Percentiles rank a stretch among this genome's conserved stretches.
phyloP scores from a whole-genome alignment of 1,139 yeast species.

The Martiniozyma asiatica region DNA sequence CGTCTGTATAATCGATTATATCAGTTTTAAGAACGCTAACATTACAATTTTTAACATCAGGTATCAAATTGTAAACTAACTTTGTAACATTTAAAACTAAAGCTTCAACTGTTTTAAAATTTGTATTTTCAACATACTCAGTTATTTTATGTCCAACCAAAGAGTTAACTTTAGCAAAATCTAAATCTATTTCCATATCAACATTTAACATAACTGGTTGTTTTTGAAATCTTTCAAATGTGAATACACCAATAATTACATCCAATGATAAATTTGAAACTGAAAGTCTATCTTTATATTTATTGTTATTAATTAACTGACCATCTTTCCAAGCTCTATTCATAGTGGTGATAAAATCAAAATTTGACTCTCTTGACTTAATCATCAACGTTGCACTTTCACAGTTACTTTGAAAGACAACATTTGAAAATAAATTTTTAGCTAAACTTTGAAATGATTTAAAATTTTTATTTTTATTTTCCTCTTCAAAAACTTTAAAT shows the following conservation, averaged over 20 bases:
- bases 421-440: conserved; percentile 35
- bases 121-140: conserved; percentile 55
- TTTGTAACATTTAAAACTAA: conserved; percentile 67
- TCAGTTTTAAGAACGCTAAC: conserved; percentile 76
- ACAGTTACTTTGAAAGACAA: conserved; percentile 11
- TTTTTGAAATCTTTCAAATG: conserved; percentile 70
- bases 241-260: conserved; percentile 82
- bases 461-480: conserved; percentile 35
- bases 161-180: conserved; percentile 5
- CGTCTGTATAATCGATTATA: conserved; percentile 78
- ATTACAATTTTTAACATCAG: conserved; percentile 24
- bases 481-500: conserved; percentile 38
- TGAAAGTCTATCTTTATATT: conserved; percentile 1
- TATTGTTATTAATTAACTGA: not conserved
- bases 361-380: conserved; percentile 1
- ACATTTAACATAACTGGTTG: conserved; percentile 57
- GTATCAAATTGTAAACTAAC: conserved; percentile 26
- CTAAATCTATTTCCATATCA: conserved; percentile 29
- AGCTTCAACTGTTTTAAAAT: conserved; percentile 89
- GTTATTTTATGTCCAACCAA: conserved; percentile 5
- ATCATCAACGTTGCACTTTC: conserved; percentile 10
- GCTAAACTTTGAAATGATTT: conserved; percentile 47
- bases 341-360: conserved; percentile 1
- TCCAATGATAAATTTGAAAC: conserved; percentile 6
- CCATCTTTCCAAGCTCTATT: conserved; percentile 6